Base-by-base conservation (phyloP, 169 alveolate species). In the Babesia bigemina region DNA sequence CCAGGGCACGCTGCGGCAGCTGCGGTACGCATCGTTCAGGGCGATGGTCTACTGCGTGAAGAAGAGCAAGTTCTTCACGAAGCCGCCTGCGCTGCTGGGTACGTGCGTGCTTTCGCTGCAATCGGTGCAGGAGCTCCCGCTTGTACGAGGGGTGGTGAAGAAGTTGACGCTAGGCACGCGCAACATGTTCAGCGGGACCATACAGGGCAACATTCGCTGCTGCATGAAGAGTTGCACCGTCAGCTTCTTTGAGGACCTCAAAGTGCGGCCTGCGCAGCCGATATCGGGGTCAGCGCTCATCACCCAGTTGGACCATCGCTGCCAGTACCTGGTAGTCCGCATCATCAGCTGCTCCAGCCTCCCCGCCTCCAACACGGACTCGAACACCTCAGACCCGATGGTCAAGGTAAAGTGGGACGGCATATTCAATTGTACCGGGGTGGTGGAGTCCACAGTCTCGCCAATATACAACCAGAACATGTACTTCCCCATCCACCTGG, bases 331-430 rank as follows among this genome's bases (percentile, higher is more conserved):
- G 36, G 63, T 63, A 19, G 63, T 84, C 24, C 86, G 95, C 70
- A 62, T 92, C 36, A 67, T 92, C 16, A 91, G 88, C n/a, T 91
- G 95, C 56, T 95, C 92, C 45, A 85, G 82, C 52, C 81, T 92
- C 48, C 93, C 95, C 19, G 89, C 93, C 12, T 86, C 94, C 29
- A 92, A 91, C 70, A 75, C 91, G 3, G 95, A 91, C 57, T 60
- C 93, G 13, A 90, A 92, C 69, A 88, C 92, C 26, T 87, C 94
- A 19, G 95, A 92, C 55, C 92, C 94, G 44, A 79, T 87, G 75
- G 95, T 92, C 39, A 91, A 92, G 88, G 95, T 92, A 50, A 92
- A 77, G 55, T 92, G 96, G 96, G 96, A 92, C 69, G 96, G 96
- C 3, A 92, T 92, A 14, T 91, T 87, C 14, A 89, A 85, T 28